phyloP scores from a whole-genome alignment of 1,139 yeast genomes.

The Candida smagusa region DNA sequence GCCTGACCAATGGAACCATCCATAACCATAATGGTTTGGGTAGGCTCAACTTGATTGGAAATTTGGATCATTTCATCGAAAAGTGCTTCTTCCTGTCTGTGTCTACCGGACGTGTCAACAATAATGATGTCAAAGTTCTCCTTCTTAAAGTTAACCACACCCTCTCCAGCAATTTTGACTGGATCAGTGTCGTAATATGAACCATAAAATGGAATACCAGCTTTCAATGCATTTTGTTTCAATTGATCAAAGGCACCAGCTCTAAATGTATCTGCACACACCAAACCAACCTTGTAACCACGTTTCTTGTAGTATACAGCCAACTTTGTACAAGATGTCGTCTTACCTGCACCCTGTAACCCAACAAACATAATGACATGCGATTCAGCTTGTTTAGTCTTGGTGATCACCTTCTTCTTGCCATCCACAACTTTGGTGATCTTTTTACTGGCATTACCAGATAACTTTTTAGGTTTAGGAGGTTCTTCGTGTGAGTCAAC shows the following conservation, averaged over 20 bases:
- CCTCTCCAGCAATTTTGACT: constrained; percentile 84
- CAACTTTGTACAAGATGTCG: constrained; percentile 93
- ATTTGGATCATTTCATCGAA: constrained; percentile 95
- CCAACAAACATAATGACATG: constrained; percentile 95
- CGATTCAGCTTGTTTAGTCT: constrained; percentile 24
- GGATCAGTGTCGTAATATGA: constrained; percentile 96
- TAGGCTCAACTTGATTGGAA: constrained; percentile 78
- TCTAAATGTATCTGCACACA: constrained; percentile 98
- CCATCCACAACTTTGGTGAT: constrained; percentile 24
- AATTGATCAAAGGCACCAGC: constrained; percentile 99
- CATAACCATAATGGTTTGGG: constrained; percentile 95
- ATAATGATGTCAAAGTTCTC: constrained; percentile 91
- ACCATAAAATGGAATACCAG: constrained; percentile 91
- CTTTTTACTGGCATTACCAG: constrained; percentile 1
- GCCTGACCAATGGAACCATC: constrained; percentile 99
- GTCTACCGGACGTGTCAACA: constrained; percentile 98
- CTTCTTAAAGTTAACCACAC: constrained; percentile 87
- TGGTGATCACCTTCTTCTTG: constrained; percentile 23
- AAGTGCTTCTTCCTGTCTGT: constrained; percentile 88
- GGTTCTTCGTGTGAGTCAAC: constrained; percentile 71
- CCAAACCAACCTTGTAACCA: constrained; percentile 92
- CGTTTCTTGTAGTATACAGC: constrained; percentile 93
- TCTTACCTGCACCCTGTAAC: constrained; percentile 97
- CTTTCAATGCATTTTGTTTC: constrained; percentile 95
- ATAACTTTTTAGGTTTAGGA: constrained; percentile 77